Percentiles rank a stretch among this genome's conserved stretches.
Evolutionary conservation across 2,329 filamentous ascomycete species (phyloP).

Genomic region (Trichoderma sp.): DNA sequence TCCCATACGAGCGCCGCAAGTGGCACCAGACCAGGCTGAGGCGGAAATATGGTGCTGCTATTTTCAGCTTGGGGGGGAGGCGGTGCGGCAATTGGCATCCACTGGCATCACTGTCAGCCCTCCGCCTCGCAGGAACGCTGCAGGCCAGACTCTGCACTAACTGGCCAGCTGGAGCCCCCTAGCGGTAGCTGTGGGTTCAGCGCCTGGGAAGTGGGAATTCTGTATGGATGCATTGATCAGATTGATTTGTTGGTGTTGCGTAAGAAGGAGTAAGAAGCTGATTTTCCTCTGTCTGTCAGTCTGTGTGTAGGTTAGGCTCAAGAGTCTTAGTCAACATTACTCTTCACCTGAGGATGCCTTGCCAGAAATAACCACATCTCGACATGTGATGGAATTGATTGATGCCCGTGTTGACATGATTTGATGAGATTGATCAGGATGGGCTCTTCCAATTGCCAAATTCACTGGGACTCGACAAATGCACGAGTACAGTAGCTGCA

Average conservation of each 20-base stretch:
- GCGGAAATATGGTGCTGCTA: constrained; percentile 18
- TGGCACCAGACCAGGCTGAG: background rate
- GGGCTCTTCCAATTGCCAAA: background rate
- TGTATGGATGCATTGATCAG: background rate
- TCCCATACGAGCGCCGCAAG: background rate
- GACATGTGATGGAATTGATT: background rate
- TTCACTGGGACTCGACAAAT: background rate
- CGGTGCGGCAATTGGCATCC: constrained; percentile 16
- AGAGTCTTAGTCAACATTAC: background rate
- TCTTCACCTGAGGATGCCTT: background rate
- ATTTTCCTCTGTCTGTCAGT: background rate
- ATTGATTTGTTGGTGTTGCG: background rate
- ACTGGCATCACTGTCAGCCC: constrained; percentile 8
- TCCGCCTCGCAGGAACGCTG: constrained; percentile 19
- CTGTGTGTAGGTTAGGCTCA: background rate
- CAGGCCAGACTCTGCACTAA: background rate
- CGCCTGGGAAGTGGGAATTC: background rate
- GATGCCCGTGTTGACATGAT: no score
- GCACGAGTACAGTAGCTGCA: background rate
- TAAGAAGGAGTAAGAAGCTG: background rate
- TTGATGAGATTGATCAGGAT: background rate
- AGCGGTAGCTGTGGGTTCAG: background rate
- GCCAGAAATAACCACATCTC: background rate
- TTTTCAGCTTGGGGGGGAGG: constrained; percentile 18
- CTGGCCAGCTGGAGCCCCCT: background rate